A percentile compares a stretch with the other conserved stretches of the same genome.
These are phyloP conservation scores for Trametopsis cervina DNA, from an alignment of 768 basidiomycete species.

Conservation along the genomic window DNA sequence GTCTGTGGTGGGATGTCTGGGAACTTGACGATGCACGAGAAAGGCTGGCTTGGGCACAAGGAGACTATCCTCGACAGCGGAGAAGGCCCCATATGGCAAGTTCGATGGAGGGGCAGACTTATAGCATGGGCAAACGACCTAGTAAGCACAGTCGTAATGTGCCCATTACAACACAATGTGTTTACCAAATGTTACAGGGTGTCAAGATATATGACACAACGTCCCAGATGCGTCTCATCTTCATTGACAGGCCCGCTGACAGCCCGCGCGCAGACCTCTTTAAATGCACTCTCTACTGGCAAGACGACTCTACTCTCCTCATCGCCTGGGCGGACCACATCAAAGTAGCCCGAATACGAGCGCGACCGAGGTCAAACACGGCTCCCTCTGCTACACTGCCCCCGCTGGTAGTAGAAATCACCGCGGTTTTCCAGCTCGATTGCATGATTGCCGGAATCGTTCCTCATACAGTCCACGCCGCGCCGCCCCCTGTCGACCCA, in stretches of 20 bases:
- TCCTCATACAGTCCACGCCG: conserved; percentile 50
- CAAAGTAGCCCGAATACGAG: conserved; percentile 79
- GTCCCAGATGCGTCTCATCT: conserved; percentile 72
- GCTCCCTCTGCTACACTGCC: conserved; percentile 41
- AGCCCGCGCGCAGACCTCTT: conserved; percentile 92
- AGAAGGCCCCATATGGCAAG: conserved; percentile 94
- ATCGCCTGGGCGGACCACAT: conserved; percentile 93
- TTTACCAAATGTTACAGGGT: conserved; percentile 41
- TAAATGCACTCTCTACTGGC: conserved; percentile 89
- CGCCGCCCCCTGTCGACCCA: conserved; percentile 1
- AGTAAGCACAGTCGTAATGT: conserved; percentile 38
- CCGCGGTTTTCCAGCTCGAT: conserved; percentile 87
- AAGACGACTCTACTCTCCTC: conserved; percentile 84
- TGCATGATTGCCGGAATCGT: conserved; percentile 92
- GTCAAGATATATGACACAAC: conserved; percentile 89
- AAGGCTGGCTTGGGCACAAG: conserved; percentile 94
- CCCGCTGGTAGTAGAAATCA: conserved; percentile 77
- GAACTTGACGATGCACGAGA: conserved; percentile 80
- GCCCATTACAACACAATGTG: not conserved
- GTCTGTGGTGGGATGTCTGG: conserved; percentile 93
- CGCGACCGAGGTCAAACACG: conserved; percentile 43
- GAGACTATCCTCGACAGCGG: conserved; percentile 76
- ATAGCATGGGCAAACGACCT: conserved; percentile 97
- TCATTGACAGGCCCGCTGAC: conserved; percentile 74
- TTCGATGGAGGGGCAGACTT: conserved; percentile 76